Percentiles rank a stretch among this genome's conserved stretches.
Conservation (phyloP, 805 yeast species). For the Candida ovalis region DNA sequence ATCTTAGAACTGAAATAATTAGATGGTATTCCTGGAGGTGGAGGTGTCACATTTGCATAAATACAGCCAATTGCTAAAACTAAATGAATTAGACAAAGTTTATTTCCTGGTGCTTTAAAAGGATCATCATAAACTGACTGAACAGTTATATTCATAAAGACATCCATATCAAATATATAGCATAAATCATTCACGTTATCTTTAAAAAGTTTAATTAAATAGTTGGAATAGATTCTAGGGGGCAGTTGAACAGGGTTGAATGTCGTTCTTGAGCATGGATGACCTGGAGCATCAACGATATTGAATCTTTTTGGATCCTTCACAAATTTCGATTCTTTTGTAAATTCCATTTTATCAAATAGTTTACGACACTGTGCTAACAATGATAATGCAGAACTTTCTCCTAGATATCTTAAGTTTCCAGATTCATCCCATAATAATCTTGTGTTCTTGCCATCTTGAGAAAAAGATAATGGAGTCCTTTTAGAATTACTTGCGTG, state of each 20-base stretch:
- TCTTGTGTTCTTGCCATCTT: slow-evolving; percentile 26
- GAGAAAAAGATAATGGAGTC: slow-evolving; percentile 8
- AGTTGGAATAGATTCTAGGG: slow-evolving; percentile 26
- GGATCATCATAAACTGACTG: slow-evolving; percentile 32
- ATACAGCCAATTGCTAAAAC: slow-evolving; percentile 40
- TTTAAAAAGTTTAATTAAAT: slow-evolving; percentile 31
- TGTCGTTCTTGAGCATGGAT: slow-evolving; percentile 13
- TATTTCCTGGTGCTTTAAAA: slow-evolving; percentile 21
- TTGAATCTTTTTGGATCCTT: slow-evolving; percentile 36
- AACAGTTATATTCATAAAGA: slow-evolving; percentile 28
- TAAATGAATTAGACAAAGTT: slow-evolving; percentile 35
- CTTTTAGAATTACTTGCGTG: background rate
- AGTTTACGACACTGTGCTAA: slow-evolving; percentile 38
- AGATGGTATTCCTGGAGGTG: slow-evolving; percentile 5
- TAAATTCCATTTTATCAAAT: slow-evolving; percentile 24
- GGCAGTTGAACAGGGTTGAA: slow-evolving; percentile 29
- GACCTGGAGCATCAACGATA: slow-evolving; percentile 35
- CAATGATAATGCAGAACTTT: slow-evolving; percentile 38
- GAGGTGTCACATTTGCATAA: slow-evolving; percentile 25
- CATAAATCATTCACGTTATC: slow-evolving; percentile 38
- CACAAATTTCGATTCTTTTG: slow-evolving; percentile 30
- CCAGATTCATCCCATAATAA: slow-evolving; percentile 35
- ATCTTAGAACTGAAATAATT: slow-evolving; percentile 8
- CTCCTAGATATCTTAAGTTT: slow-evolving; percentile 37
- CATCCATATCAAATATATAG: slow-evolving; percentile 37